Percentiles rank a stretch among this genome's conserved stretches.
Evolutionary conservation across 2,329 filamentous ascomycete genomes (phyloP).

Genomic region (Colletotrichum sp.): DNA sequence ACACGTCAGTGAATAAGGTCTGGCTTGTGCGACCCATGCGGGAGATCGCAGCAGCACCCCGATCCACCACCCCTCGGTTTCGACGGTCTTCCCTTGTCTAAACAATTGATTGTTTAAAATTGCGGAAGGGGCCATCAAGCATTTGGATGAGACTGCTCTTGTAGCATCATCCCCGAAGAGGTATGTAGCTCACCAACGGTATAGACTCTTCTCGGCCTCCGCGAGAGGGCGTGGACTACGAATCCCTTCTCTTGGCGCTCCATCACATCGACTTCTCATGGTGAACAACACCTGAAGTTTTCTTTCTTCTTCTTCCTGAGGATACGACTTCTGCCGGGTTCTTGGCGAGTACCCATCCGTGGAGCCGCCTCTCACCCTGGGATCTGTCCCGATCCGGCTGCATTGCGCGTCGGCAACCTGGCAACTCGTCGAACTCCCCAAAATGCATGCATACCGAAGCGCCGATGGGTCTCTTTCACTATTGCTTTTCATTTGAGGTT

Average conservation of each 20-base stretch:
- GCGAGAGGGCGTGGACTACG: neutral
- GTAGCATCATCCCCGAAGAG: slow-evolving; percentile 16
- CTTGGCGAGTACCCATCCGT: neutral
- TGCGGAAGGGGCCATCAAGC: neutral
- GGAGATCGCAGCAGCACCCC: slow-evolving; percentile 2
- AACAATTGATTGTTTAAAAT: slow-evolving; percentile 11
- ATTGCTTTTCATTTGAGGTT: neutral
- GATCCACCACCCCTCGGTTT: neutral
- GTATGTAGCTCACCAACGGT: neutral
- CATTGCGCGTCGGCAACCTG: neutral
- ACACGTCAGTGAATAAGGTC: slow-evolving; percentile 17
- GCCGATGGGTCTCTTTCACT: neutral
- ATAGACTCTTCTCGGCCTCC: neutral
- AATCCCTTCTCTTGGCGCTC: neutral
- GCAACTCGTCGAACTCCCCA: neutral
- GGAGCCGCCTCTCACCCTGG: neutral
- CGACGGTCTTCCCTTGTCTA: neutral
- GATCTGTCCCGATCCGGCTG: neutral
- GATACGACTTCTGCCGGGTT: neutral
- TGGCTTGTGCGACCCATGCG: slow-evolving; percentile 20
- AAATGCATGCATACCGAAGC: neutral
- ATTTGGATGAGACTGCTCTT: slow-evolving; percentile 14
- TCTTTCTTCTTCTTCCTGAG: neutral
- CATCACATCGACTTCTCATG: neutral
- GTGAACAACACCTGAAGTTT: neutral